Percentiles rank a stretch among this genome's conserved stretches.
Conservation (phyloP, 805 yeast genomes). For the Candida khao-thaluensis region DNA sequence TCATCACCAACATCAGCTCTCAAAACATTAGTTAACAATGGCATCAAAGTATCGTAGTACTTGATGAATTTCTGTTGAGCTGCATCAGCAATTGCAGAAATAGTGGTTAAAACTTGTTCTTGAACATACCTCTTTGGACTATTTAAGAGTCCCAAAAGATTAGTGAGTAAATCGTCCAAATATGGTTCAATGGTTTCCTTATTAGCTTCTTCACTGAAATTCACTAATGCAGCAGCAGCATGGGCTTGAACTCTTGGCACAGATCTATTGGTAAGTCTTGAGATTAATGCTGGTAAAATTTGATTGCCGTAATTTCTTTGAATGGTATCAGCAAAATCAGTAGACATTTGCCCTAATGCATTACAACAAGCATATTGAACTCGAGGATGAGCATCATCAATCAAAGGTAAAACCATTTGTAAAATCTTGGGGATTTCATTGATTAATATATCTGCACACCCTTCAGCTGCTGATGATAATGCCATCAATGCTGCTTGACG, state of each 20-base stretch:
- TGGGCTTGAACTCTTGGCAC: constrained; percentile 95
- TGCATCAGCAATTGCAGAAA: constrained; percentile 96
- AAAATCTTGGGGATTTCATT: constrained; percentile 77
- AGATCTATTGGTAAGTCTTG: constrained; percentile 68
- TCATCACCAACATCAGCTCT: constrained; percentile 76
- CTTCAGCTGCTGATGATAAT: constrained; percentile 94
- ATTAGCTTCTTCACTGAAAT: constrained; percentile 88
- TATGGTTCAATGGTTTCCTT: constrained; percentile 90
- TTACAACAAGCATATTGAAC: constrained; percentile 98
- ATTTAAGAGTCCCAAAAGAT: constrained; percentile 72
- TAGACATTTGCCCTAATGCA: constrained; percentile 93
- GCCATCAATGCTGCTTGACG: constrained; percentile 98
- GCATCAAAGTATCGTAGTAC: constrained; percentile 94
- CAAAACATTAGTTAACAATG: constrained; percentile 75
- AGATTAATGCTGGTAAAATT: constrained; percentile 83
- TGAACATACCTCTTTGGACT: constrained; percentile 91
- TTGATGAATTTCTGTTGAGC: constrained; percentile 85
- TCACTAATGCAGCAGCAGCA: constrained; percentile 97
- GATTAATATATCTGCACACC: constrained; percentile 86
- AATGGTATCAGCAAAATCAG: constrained; percentile 89
- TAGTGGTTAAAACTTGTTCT: constrained; percentile 95
- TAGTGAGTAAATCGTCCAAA: constrained; percentile 73
- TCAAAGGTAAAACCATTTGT: constrained; percentile 81
- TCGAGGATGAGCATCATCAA: constrained; percentile 84
- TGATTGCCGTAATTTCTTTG: constrained; percentile 78